A percentile compares a stretch with the other conserved stretches of the same genome.
Conservation (phyloP, 2,329 filamentous ascomycete species). For the Rugonectria rugulosa region DNA sequence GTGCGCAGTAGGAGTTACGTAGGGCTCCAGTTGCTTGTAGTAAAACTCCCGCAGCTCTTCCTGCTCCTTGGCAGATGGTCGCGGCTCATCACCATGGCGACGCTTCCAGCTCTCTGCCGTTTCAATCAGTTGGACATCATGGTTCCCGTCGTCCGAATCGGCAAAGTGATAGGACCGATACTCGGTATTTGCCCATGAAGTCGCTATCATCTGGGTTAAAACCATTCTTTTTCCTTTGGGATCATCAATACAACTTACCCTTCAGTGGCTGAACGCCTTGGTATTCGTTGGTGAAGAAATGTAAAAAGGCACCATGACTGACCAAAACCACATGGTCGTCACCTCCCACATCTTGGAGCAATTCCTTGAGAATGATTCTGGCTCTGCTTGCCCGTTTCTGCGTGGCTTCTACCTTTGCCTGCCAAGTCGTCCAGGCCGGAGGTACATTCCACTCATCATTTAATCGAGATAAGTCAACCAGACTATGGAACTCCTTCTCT, state of each 20-base stretch:
- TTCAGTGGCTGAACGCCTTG: constrained; percentile 9
- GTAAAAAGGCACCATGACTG: constrained; percentile 17
- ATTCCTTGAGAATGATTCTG: constrained; percentile 4
- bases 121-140: constrained; percentile 2
- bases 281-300: constrained; percentile 13
- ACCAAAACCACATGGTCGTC: constrained; percentile 15
- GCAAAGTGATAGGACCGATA: constrained; percentile 8
- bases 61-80: constrained; percentile 9
- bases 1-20: constrained; percentile 1
- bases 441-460: constrained; percentile 14
- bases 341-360: neutral
- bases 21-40: constrained; percentile 1
- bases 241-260: neutral
- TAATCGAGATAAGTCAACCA: constrained; percentile 1
- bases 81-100: neutral
- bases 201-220: neutral
- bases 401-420: neutral
- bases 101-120: constrained; percentile 11
- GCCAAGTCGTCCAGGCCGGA: constrained; percentile 5
- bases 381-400: constrained; percentile 2
- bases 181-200: constrained; percentile 13
- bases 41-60: neutral
- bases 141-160: neutral
- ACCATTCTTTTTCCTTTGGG: neutral
- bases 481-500: constrained; percentile 4